Evolutionary conservation across 768 basidiomycete genomes (phyloP), one percentile per base, ranked within the genome.

Genomic region (Kwoniella sp.): DNA sequence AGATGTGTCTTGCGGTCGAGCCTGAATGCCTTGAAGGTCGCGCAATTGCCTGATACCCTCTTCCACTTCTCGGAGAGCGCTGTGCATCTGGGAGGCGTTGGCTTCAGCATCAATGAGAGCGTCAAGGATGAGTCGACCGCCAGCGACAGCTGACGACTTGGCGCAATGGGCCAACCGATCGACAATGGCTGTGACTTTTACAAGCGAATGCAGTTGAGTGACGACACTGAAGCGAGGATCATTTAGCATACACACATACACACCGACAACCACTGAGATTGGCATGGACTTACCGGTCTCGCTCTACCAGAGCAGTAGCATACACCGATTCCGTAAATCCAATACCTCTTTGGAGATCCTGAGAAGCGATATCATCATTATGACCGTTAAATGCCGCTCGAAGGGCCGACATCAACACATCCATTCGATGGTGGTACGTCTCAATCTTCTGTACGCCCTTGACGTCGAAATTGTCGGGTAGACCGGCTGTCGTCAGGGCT

Each of bases 321-420:
- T 92, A 89, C 1, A 87, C 85, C 47, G 89, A 92, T 79, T 97
- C 93, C 4, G 92, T 84, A 62, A 90, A 85, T 68, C 86, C 87
- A 20, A 90, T 79, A 7, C 89, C 91, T 66, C 92, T 85, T 74
- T 89, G 89, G 20, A 97, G 83, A 65, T 98, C 95, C 15, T 90
- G 88, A n/a, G 91, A 92, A 11, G 86, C 85, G 53, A 98, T 73
- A 75, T 98, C 96, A 0, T 84, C 76, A 75, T 93, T 90, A 79
- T 97, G 95, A 52, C 84, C 79, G 7, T 85, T 82, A 26, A 92
- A 82, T 1, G 85, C 83, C 4, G 82, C 82, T 51, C 91, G 84
- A 29, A 97, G 82, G 5, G 83, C 82, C 4, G 91, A 89, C 59
- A 98, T 84, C 51, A 85, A 81, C 8, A 85, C 85, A 31, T 85